Percentiles rank a stretch among this genome's conserved stretches.
These are phyloP conservation scores for Tetragonia tetragonoides DNA, from an alignment of 148 eudicot genomes.

Conservation along the genomic window DNA sequence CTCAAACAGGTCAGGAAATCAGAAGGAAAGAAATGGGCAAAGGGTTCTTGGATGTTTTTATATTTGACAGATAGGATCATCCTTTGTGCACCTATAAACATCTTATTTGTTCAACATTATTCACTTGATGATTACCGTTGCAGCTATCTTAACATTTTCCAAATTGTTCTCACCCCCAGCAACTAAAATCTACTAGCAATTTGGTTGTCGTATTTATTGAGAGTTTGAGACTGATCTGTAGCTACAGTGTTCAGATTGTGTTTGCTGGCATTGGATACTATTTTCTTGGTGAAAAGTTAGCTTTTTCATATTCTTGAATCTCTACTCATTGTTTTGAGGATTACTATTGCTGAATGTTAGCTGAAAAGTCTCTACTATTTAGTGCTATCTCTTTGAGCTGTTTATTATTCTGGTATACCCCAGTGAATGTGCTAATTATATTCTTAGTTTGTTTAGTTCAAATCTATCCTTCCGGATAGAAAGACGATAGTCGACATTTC, in stretches of 20 bases:
- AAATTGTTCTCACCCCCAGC: background rate
- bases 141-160: background rate
- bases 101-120: background rate
- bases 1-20: too few species aligned
- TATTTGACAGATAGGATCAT: too few species aligned
- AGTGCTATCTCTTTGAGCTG: background rate
- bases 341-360: background rate
- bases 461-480: constrained; percentile 91
- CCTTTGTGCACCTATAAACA: background rate
- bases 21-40: too few species aligned
- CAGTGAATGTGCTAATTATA: constrained; percentile 15
- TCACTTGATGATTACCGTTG: background rate
- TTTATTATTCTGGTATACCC: constrained; percentile 4
- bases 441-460: constrained; percentile 55
- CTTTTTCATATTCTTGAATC: background rate
- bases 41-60: too few species aligned
- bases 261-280: background rate
- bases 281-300: background rate
- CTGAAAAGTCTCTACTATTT: background rate
- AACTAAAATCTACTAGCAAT: background rate
- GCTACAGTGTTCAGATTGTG: background rate
- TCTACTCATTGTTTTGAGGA: background rate
- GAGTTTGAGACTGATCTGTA: background rate
- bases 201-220: too few species aligned
- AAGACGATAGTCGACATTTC: constrained; percentile 88